These are phyloP conservation scores for Phytophthora agathidicida DNA, from an alignment of 352 stramenopile species.

Conservation along the genomic window DNA sequence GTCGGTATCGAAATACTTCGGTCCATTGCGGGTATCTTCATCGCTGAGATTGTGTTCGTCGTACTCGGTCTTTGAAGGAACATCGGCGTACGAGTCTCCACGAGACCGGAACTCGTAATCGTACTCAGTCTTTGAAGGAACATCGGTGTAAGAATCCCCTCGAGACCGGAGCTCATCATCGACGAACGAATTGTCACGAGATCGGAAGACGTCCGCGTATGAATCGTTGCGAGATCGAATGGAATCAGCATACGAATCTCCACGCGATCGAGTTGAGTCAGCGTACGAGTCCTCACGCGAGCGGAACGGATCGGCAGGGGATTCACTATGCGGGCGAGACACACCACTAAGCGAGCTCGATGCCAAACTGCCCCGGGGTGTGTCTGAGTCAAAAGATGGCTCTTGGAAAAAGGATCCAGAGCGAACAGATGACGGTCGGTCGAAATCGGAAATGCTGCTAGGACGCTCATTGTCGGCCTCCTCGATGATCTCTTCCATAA, in stretches of 20 bases:
- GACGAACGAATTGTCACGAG: conserved; percentile 31
- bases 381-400: conserved; percentile 42
- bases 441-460: conserved; percentile 40
- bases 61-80: conserved; percentile 32
- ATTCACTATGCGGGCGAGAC: conserved; percentile 23
- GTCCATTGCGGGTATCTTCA: conserved; percentile 27
- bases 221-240: conserved; percentile 31
- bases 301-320: conserved; percentile 19
- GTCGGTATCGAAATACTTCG: conserved; percentile 57
- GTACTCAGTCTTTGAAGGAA: conserved; percentile 32
- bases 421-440: conserved; percentile 31
- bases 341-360: conserved; percentile 34
- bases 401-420: conserved; percentile 41
- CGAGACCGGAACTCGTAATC: conserved; percentile 22
- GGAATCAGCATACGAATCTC: conserved; percentile 30
- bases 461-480: conserved; percentile 17
- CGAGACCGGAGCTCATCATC: conserved; percentile 29
- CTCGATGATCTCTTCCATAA: not conserved
- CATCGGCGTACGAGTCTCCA: conserved; percentile 29
- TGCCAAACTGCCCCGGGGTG: conserved; percentile 39
- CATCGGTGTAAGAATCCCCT: conserved; percentile 35
- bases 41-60: conserved; percentile 36
- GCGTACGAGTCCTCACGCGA: conserved; percentile 36
- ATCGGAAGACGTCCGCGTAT: conserved; percentile 30
- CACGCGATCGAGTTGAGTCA: conserved; percentile 26